phyloP scores from a whole-genome alignment of 768 basidiomycete species.

The Brasilioporus rufonigricans region DNA sequence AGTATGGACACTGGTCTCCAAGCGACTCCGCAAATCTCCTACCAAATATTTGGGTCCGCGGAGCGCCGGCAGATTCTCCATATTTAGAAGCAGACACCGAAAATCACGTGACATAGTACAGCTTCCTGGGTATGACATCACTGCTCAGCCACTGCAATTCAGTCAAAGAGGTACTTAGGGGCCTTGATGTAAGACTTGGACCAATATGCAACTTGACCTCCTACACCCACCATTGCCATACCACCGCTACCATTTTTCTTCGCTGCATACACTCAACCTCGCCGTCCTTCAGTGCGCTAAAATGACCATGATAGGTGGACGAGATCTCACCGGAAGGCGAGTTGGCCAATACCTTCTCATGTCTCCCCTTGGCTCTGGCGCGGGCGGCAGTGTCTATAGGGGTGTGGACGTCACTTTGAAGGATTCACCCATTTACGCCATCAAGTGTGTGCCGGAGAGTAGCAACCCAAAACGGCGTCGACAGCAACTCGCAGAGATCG shows the following conservation, averaged over 20 bases:
- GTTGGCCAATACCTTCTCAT: slow-evolving; percentile 63
- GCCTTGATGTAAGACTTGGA: not conserved
- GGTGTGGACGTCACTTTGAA: slow-evolving; percentile 52
- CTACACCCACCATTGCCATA: not conserved
- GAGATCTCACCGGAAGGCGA: slow-evolving; percentile 46
- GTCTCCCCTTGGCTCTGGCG: slow-evolving; percentile 66
- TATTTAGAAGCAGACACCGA: not conserved
- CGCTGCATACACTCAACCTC: not conserved
- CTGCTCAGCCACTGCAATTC: not conserved
- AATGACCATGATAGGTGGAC: slow-evolving; percentile 16
- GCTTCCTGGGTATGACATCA: not conserved
- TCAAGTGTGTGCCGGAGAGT: slow-evolving; percentile 69
- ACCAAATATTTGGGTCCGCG: too few relatives aligned
- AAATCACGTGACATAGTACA: not conserved
- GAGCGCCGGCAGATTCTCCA: too few relatives aligned
- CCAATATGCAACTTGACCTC: not conserved
- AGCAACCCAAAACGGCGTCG: slow-evolving; percentile 47
- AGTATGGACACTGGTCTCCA: too few relatives aligned
- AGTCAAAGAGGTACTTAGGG: not conserved
- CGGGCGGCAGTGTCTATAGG: slow-evolving; percentile 76
- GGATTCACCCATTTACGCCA: slow-evolving; percentile 49
- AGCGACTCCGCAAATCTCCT: too few relatives aligned
- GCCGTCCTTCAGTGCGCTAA: not conserved
- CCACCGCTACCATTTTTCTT: not conserved
- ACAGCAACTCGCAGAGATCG: slow-evolving; percentile 69